Conservation (phyloP, 1,284 basidiomycete species). For the Mycena sp. region DNA sequence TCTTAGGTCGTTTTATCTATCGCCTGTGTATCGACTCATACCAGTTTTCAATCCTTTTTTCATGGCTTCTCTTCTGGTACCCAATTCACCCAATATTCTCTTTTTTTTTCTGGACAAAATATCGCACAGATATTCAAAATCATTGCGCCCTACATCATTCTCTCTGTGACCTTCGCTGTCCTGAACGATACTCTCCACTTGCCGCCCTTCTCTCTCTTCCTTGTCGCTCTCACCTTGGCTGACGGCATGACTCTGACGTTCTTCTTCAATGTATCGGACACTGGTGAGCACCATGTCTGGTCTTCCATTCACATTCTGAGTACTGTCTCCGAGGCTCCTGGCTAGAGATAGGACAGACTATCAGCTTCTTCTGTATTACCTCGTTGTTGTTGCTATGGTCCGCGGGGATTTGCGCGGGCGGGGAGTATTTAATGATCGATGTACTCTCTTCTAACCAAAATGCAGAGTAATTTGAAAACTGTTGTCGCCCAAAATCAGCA, state of each 20-base stretch:
- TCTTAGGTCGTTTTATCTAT: conserved; percentile 84
- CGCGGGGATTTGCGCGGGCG: conserved; percentile 74
- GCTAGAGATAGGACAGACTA: conserved; percentile 91
- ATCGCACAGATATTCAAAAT: conserved; percentile 80
- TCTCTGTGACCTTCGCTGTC: conserved; percentile 73
- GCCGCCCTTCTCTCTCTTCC: conserved; percentile 81
- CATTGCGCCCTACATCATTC: conserved; percentile 80
- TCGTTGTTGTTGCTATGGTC: conserved; percentile 85
- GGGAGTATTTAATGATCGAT: conserved; percentile 71
- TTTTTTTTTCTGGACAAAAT: background rate
- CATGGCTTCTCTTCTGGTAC: conserved; percentile 78
- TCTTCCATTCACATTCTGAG: background rate
- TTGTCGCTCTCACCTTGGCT: conserved; percentile 78
- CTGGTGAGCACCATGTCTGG: conserved; percentile 53
- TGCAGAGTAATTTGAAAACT: conserved; percentile 4
- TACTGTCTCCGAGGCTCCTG: conserved; percentile 66
- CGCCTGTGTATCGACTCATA: conserved; percentile 89
- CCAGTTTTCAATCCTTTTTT: conserved; percentile 90
- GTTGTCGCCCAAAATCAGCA: no score
- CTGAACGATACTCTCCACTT: conserved; percentile 73
- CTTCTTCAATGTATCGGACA: conserved; percentile 86
- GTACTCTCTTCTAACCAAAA: conserved; percentile 23
- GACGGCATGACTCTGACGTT: conserved; percentile 85
- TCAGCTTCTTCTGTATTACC: conserved; percentile 89
- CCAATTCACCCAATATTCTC: background rate